Base-by-base conservation (phyloP, 371 early-diverging fungal genomes). In the Rhizopus stolonifer region DNA sequence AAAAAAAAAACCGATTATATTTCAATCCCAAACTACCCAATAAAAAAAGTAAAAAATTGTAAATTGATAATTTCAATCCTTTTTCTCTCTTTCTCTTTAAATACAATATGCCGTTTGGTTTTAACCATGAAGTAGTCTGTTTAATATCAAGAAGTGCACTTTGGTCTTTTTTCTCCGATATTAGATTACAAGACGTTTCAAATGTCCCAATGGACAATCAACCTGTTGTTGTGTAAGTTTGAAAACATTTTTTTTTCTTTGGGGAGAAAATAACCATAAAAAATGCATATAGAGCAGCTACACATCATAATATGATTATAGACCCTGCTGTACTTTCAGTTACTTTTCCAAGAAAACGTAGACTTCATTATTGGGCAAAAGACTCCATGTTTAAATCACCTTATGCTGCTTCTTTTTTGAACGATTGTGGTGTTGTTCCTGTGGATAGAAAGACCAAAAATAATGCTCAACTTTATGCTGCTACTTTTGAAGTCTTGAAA, bases 281-380 rank as follows among this genome's bases (percentile, higher is more conserved):
- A 31, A 13, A 15, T 23, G 10, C 4, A 3, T 48, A 24, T 46
- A 78, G 77, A 29, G 72, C 77, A 14, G 73, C 79, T 0, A 81
- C 81, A 5, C 81, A 81, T 45, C 75, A 72, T 52, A 83, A 83
- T 46, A 83, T 83, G 83, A 70, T 79, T 55, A 61, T 80, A 2
- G 83, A 83, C 54, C 78, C 81, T 23, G 74, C 76, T 13, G 62
- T 78, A 1, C 56, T 83, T 10, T 74, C 75, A 2, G 68, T 67
- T 18, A 74, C 80, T 11, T 69, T 73, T 24, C 81, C 81, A 4
- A 66, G 69, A 29, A 50, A 70, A 14, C 69, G 79, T 18, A 67
- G 73, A 38, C 52, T 77, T 38, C 83, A 83, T 44, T 80, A 80
- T 34, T 83, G 83, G 83, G 83, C 81, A 48, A 81, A 80, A 45